Conservation (phyloP, 2,329 filamentous ascomycete genomes). For the Thielaviopsis populi region DNA sequence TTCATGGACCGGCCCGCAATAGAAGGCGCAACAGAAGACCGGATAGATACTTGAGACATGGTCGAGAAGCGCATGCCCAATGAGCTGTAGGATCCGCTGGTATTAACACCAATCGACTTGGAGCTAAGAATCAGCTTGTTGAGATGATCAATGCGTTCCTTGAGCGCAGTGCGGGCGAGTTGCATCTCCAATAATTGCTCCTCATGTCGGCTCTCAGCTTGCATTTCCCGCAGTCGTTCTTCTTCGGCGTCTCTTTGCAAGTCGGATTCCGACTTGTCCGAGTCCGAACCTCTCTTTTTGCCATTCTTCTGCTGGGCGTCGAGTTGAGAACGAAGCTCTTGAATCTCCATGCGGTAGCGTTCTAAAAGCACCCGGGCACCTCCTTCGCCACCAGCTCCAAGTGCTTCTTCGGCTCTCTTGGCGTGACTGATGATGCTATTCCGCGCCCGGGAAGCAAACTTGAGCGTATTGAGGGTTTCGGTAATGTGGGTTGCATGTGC, state of each 20-base stretch:
- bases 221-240: constrained; percentile 58
- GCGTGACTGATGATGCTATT: constrained; percentile 97
- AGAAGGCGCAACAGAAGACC: constrained; percentile 57
- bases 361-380: constrained; percentile 78
- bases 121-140: constrained; percentile 91
- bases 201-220: constrained; percentile 75
- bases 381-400: constrained; percentile 66
- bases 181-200: constrained; percentile 99
- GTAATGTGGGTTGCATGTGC: constrained; percentile 58
- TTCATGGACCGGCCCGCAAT: constrained; percentile 34
- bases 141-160: constrained; percentile 92
- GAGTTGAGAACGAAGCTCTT: constrained; percentile 63
- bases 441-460: constrained; percentile 91
- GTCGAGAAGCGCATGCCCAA: constrained; percentile 46
- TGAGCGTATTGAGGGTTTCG: constrained; percentile 90
- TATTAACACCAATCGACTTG: constrained; percentile 88
- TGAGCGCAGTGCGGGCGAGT: constrained; percentile 81
- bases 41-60: constrained; percentile 45
- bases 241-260: constrained; percentile 53
- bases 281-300: constrained; percentile 33
- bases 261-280: constrained; percentile 25
- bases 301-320: constrained; percentile 65
- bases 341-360: constrained; percentile 85
- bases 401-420: constrained; percentile 81
- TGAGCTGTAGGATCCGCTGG: constrained; percentile 53